Conservation (phyloP, 306 rosid species). For the Geum urbanum region DNA sequence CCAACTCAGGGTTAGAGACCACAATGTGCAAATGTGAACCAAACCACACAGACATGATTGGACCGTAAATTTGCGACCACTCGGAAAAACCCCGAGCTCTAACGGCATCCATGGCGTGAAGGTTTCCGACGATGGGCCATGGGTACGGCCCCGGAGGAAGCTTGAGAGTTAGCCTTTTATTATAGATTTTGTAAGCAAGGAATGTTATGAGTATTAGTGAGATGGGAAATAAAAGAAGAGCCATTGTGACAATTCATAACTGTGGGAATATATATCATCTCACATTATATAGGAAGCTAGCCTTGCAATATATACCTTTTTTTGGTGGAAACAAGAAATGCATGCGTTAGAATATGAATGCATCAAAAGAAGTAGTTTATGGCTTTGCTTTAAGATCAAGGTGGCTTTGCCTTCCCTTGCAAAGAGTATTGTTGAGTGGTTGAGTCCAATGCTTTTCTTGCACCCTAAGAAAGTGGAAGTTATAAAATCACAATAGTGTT, state of each 20-base stretch:
- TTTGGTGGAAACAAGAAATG: too few species aligned
- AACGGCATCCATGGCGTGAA: conserved; percentile 65
- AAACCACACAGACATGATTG: conserved; percentile 86
- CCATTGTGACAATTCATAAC: background rate
- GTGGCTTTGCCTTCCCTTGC: background rate
- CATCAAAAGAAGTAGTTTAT: too few species aligned
- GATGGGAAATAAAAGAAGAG: conserved; percentile 15
- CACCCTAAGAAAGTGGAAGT: background rate
- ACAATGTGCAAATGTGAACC: conserved; percentile 61
- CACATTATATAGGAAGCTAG: too few species aligned
- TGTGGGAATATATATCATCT: too few species aligned
- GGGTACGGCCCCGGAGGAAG: conserved; percentile 85
- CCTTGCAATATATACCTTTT: too few species aligned
- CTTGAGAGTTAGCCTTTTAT: conserved; percentile 49
- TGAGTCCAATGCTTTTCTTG: conserved; percentile 5
- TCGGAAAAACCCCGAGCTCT: conserved; percentile 68
- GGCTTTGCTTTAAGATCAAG: too few species aligned
- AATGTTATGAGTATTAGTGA: conserved; percentile 30
- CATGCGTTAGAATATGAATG: too few species aligned
- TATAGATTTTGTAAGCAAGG: conserved; percentile 35
- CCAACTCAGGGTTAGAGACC: conserved; percentile 66
- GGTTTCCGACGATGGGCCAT: conserved; percentile 76
- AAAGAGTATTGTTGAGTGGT: background rate
- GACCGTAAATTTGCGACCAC: conserved; percentile 75
- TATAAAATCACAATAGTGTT: too few species aligned